Evolutionary conservation across 176 grass and related monocot genomes (phyloP), one percentile per base, ranked within the genome.

Genomic region (Thalia dealbata): DNA sequence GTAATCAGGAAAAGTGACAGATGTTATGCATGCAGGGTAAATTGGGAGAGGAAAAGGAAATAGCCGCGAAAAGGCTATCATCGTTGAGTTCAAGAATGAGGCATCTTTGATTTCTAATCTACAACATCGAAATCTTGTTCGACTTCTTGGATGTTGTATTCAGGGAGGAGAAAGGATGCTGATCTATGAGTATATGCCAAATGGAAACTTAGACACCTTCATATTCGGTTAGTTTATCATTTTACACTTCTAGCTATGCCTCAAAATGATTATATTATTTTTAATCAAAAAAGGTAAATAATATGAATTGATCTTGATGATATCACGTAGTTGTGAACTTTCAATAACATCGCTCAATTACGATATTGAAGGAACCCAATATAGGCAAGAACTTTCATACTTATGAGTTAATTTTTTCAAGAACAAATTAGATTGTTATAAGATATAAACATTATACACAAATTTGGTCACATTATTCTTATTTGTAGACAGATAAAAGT

Each of bases 141-240:
- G 62, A 30, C 62, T 64, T 30, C 62, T 64, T 18, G 62, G 62
- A 6, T 64, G 62, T 14, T 64, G 62, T 27, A 18, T 64, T 64
- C 62, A 64, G 32, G 62, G 14, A 6, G 28, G 62, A 25, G 62
- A 64, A 32, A 64, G 62, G 26, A 64, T 64, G 62, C 9, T 64
- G 26, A 64, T 64, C 14, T 64, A 64, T 27, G 62, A 64, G 62
- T 64, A 30, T 27, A 64, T 64, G 62, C 62, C 62, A 7, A 64
- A 64, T 18, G 62, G 62, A 70, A 70, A 42, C 41, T 70, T 70
- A 42, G 67, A 70, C 25, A 23, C 41, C 67, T 15, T 70, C 43
- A 18, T 70, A 48, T 70, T 70, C 13, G 67, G 67, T 70, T 25
- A 48, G 66, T 48, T 13, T 25, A 24, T 23, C 21, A 3, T 14